These are phyloP conservation scores for Hanseniaspora opuntiae DNA, from an alignment of 805 yeast species.

Conservation along the genomic window DNA sequence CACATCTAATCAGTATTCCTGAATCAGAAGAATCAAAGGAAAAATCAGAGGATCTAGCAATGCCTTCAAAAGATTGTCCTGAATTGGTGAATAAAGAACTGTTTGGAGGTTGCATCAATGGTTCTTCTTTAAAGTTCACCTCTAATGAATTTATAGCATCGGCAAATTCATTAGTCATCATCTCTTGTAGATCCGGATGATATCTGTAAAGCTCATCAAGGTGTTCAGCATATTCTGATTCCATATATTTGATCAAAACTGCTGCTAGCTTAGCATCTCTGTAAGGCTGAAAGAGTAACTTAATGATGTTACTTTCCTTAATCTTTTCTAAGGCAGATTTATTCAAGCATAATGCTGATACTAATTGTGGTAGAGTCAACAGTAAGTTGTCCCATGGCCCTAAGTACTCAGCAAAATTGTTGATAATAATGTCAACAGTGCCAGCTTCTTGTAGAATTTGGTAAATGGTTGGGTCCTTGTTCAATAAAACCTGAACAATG, in stretches of 20 bases:
- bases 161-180: constrained; percentile 37
- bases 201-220: constrained; percentile 76
- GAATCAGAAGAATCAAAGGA: constrained; percentile 6
- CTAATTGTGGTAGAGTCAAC: constrained; percentile 51
- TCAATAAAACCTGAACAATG: constrained; percentile 56
- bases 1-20: background rate
- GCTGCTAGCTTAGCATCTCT: constrained; percentile 37
- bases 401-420: constrained; percentile 42
- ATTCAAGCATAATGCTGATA: constrained; percentile 75
- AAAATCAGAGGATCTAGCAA: background rate
- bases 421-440: constrained; percentile 51
- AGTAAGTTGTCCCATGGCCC: constrained; percentile 47
- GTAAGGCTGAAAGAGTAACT: constrained; percentile 39
- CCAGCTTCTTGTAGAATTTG: constrained; percentile 66
- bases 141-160: constrained; percentile 31
- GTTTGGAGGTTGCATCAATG: background rate
- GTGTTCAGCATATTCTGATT: constrained; percentile 46
- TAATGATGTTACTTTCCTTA: constrained; percentile 28
- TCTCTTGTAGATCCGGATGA: constrained; percentile 57
- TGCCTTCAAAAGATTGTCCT: background rate
- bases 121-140: background rate
- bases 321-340: constrained; percentile 55
- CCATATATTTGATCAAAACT: constrained; percentile 39
- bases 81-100: background rate
- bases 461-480: constrained; percentile 83